phyloP scores from a whole-genome alignment of 768 basidiomycete genomes.

The Lentinula edodes region DNA sequence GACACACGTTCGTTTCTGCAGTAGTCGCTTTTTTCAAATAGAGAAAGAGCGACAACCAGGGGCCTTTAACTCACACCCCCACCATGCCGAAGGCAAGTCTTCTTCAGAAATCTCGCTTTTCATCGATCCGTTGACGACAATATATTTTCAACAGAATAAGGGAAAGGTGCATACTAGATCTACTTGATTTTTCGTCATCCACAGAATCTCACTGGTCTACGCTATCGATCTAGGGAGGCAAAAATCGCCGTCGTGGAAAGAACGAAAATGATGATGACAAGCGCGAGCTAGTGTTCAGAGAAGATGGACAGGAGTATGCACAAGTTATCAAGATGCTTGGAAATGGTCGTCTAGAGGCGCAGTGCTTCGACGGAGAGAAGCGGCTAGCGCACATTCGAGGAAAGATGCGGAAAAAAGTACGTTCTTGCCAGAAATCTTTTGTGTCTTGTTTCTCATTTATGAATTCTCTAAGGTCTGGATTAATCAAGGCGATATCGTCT shows the following conservation, averaged over 20 bases:
- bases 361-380: slow-evolving; percentile 98
- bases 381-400: slow-evolving; percentile 96
- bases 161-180: slow-evolving; percentile 51
- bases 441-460: background rate
- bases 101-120: background rate
- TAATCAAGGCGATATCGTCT: slow-evolving; percentile 94
- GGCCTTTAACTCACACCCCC: background rate
- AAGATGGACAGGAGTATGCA: slow-evolving; percentile 98
- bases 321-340: slow-evolving; percentile 99
- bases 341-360: slow-evolving; percentile 92
- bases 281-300: slow-evolving; percentile 96
- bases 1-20: slow-evolving; percentile 5
- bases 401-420: slow-evolving; percentile 98
- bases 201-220: background rate
- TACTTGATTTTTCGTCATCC: background rate
- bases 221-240: slow-evolving; percentile 70
- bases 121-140: background rate
- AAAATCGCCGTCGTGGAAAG: slow-evolving; percentile 99
- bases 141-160: slow-evolving; percentile 47
- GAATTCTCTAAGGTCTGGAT: slow-evolving; percentile 83
- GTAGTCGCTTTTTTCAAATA: background rate
- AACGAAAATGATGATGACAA: slow-evolving; percentile 99
- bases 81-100: slow-evolving; percentile 4
- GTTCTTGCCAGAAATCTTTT: slow-evolving; percentile 14
- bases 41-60: slow-evolving; percentile 1